phyloP scores from a whole-genome alignment of 192 early-diverging fungal genomes.

The Ambispora gerdemannii region DNA sequence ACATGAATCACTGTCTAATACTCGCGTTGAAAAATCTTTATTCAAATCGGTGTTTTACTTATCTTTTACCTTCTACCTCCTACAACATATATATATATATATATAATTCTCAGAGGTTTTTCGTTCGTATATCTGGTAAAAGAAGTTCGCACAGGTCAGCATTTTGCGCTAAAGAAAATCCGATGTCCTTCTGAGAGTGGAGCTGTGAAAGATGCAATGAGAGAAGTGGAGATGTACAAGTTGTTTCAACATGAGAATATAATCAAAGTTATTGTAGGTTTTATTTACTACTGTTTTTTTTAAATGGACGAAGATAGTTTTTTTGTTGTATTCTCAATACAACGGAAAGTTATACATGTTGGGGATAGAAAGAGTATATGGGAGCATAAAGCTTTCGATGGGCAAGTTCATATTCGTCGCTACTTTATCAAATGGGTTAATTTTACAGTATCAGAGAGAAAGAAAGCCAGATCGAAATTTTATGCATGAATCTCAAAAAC shows the following conservation, averaged over 20 bases:
- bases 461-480: no score
- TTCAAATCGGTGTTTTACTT: no score
- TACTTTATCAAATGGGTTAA: no score
- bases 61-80: not conserved
- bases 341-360: no score
- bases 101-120: conserved; percentile 56
- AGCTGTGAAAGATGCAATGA: conserved; percentile 56
- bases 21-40: no score
- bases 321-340: no score
- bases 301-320: not conserved
- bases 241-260: conserved; percentile 65
- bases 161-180: conserved; percentile 69
- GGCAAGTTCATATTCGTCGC: no score
- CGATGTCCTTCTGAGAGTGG: conserved; percentile 59
- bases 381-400: no score
- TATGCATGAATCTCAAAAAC: not conserved
- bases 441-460: no score
- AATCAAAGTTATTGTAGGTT: conserved; percentile 55
- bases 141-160: conserved; percentile 42
- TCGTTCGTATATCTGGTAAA: conserved; percentile 65
- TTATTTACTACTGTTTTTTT: not conserved
- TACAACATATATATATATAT: not conserved
- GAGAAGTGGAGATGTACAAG: conserved; percentile 66
- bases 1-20: no score
- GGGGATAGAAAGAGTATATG: no score